These are phyloP conservation scores for Alternaria sp. DNA, from an alignment of 2,329 filamentous ascomycete genomes.

Conservation along the genomic window DNA sequence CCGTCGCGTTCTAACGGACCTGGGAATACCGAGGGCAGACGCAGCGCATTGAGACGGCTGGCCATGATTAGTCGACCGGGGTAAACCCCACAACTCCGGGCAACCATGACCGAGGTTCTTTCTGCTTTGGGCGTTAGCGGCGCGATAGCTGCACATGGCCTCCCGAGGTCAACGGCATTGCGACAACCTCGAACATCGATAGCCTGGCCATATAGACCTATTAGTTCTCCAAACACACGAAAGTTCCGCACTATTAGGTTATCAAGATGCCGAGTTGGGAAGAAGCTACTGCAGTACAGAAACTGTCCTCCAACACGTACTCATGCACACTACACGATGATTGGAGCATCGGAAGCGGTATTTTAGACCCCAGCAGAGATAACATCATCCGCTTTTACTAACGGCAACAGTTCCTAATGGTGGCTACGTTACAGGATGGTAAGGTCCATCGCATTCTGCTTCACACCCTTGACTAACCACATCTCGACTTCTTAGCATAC, in stretches of 20 bases:
- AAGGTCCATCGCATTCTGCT: neutral
- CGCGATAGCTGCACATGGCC: neutral
- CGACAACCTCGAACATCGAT: neutral
- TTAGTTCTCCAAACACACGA: neutral
- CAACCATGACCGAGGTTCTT: conserved; percentile 27
- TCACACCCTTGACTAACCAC: neutral
- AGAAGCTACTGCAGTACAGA: conserved; percentile 57
- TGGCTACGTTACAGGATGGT: conserved; percentile 67
- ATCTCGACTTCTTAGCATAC: conserved; percentile 50
- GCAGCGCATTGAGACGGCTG: conserved; percentile 13
- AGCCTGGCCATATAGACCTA: neutral
- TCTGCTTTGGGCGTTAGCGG: conserved; percentile 19
- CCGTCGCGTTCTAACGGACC: conserved; percentile 9
- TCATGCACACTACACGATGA: conserved; percentile 60
- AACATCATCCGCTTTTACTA: neutral
- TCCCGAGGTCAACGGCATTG: conserved; percentile 27
- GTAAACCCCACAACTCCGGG: conserved; percentile 19
- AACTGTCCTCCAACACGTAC: conserved; percentile 64
- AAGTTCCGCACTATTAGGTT: neutral
- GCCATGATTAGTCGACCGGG: conserved; percentile 21
- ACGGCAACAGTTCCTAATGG: conserved; percentile 68
- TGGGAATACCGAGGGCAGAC: conserved; percentile 15
- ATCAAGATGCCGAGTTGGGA: conserved; percentile 49
- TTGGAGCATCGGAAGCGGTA: conserved; percentile 72
- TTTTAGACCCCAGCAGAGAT: conserved; percentile 1